Conservation (phyloP, 1,284 basidiomycete genomes). For the Neolentinus lepideus region DNA sequence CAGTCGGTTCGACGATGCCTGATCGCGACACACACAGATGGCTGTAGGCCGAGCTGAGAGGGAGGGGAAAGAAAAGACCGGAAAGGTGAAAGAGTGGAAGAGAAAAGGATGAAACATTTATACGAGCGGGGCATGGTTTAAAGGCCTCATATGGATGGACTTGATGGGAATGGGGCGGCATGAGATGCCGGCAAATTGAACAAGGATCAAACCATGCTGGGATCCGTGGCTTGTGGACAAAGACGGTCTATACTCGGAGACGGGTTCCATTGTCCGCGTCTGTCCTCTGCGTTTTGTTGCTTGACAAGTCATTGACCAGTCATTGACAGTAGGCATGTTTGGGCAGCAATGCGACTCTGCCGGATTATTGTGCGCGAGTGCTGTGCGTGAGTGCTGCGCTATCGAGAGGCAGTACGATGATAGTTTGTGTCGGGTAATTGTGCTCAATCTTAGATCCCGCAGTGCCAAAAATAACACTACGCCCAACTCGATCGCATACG, state of each 20-base stretch:
- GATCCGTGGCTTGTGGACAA: too few relatives aligned
- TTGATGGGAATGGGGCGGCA: background rate
- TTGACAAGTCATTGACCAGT: too few relatives aligned
- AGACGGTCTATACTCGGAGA: background rate
- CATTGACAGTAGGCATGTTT: background rate
- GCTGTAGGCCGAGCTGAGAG: slow-evolving; percentile 5
- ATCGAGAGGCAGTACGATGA: background rate
- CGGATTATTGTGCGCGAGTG: background rate
- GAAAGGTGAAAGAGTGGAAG: slow-evolving; percentile 2
- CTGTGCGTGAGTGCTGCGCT: background rate
- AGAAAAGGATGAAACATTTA: slow-evolving; percentile 2
- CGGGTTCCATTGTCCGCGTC: background rate
- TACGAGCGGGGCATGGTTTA: background rate
- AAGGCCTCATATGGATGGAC: background rate
- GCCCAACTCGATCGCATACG: too few relatives aligned
- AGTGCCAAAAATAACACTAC: background rate
- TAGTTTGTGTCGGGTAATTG: background rate
- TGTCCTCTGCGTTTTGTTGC: too few relatives aligned
- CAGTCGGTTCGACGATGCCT: slow-evolving; percentile 11
- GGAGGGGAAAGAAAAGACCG: slow-evolving; percentile 9
- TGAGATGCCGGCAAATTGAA: background rate
- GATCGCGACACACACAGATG: slow-evolving; percentile 10
- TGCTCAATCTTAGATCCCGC: background rate
- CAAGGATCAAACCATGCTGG: background rate
- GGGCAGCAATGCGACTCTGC: too few relatives aligned